These are phyloP conservation scores for Ophiostoma himal-ulmi DNA, from an alignment of 2,329 filamentous ascomycete species.

Conservation along the genomic window DNA sequence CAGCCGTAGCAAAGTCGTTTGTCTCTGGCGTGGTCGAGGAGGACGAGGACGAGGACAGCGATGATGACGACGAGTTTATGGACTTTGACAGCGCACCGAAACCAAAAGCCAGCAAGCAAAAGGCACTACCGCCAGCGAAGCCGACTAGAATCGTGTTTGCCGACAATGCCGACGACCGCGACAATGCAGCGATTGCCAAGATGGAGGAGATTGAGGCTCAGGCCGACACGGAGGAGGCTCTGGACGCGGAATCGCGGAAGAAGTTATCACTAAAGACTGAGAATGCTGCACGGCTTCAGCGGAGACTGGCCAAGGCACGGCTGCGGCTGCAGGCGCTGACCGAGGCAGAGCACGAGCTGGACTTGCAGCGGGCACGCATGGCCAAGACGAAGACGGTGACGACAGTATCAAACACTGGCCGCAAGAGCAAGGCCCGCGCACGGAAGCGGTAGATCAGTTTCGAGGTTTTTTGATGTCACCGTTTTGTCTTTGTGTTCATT, in stretches of 20 bases:
- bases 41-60: constrained; percentile 30
- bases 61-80: constrained; percentile 30
- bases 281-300: constrained; percentile 42
- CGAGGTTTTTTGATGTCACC: not conserved
- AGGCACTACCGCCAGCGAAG: constrained; percentile 18
- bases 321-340: constrained; percentile 25
- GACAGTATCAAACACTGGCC: constrained; percentile 53
- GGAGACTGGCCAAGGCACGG: constrained; percentile 40
- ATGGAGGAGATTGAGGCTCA: constrained; percentile 30
- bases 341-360: constrained; percentile 52
- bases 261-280: constrained; percentile 35
- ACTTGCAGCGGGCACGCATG: constrained; percentile 57
- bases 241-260: constrained; percentile 12
- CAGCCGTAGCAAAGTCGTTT: constrained; percentile 41
- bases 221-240: constrained; percentile 32
- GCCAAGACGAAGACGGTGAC: constrained; percentile 58
- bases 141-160: constrained; percentile 50
- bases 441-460: constrained; percentile 48
- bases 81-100: constrained; percentile 16
- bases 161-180: constrained; percentile 37
- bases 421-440: constrained; percentile 57
- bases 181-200: constrained; percentile 33
- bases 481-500: not conserved
- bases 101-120: constrained; percentile 18
- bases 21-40: constrained; percentile 32